Percentiles rank a stretch among this genome's conserved stretches.
These are phyloP conservation scores for Microbotryum scabiosae DNA, from an alignment of 1,284 basidiomycete species.

Conservation along the genomic window DNA sequence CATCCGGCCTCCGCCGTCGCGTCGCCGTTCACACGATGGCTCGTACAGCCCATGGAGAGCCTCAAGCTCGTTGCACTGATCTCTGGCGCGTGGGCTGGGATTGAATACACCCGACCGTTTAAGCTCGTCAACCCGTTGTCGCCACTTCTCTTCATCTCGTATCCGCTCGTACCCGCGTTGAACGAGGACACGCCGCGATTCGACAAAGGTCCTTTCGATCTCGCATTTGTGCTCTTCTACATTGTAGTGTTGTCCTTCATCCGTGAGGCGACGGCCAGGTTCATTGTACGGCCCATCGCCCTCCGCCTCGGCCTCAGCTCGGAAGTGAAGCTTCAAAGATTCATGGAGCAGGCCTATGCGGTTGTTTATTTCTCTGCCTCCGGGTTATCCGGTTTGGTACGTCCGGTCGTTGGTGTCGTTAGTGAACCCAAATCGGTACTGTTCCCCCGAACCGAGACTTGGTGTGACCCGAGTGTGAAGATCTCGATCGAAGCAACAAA, in stretches of 20 bases:
- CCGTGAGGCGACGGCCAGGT: slow-evolving; percentile 66
- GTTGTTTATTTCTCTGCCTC: slow-evolving; percentile 66
- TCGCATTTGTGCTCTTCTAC: slow-evolving; percentile 76
- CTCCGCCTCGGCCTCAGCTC: slow-evolving; percentile 59
- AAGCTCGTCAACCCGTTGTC: slow-evolving; percentile 59
- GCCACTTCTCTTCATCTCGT: slow-evolving; percentile 65
- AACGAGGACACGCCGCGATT: slow-evolving; percentile 56
- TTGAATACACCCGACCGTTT: slow-evolving; percentile 6
- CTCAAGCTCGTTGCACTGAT: slow-evolving; percentile 14
- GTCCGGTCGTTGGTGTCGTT: slow-evolving; percentile 39
- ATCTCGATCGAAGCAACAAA: no score
- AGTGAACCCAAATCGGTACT: neutral
- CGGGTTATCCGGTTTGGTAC: slow-evolving; percentile 65
- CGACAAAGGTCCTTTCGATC: slow-evolving; percentile 61
- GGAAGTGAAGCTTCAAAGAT: slow-evolving; percentile 59
- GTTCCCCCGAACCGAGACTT: no score
- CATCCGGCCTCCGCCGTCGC: neutral
- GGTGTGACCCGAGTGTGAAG: no score
- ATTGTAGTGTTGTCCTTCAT: slow-evolving; percentile 87
- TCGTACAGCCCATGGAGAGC: slow-evolving; percentile 17
- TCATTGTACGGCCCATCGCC: slow-evolving; percentile 63
- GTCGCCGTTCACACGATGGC: slow-evolving; percentile 12
- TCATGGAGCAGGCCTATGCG: slow-evolving; percentile 85
- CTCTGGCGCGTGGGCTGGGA: slow-evolving; percentile 7
- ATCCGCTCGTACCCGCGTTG: slow-evolving; percentile 42